Base-by-base conservation (phyloP, 192 early-diverging fungal genomes). In the Podila epicladia region DNA sequence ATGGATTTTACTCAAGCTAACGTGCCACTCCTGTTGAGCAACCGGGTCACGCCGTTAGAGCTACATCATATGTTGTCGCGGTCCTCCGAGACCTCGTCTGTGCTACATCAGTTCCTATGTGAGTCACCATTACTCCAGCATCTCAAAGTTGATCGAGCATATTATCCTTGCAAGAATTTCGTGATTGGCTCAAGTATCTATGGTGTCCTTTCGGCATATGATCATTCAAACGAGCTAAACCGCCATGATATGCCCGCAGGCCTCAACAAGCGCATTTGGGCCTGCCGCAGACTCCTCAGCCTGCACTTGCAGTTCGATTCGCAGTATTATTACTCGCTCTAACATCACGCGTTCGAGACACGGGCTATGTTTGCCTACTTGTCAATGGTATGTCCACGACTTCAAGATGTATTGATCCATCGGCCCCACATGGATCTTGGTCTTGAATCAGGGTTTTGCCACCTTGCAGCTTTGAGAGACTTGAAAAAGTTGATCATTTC, bases 261-360 rank as follows among this genome's bases (percentile, higher is more conserved):
- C 17, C 53, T 55, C 53, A 55, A 55, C 24, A 55, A 55, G 22
- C 53, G 53, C n/a, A 55, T 55, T 26, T 55, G 53, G 53, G 53
- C 53, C 53, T 55, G 53, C 17, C 53, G 22, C 53, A 3, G 24
- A n/a, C 24, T 55, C 8, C 53, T n/a, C 53, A 55, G 22, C 0
- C 53, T 55, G n/a, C 24, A n/a, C 20, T 55, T 55, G 20, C 53
- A 55, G n/a, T 24, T 55, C 8, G 53, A n/a, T 9, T 24, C 53
- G 24, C 53, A 11, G n/a, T 24, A 55, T 5, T 32, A 32, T 22
- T 0, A n/a, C 53, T n/a, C 53, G 6, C 4, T 55, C 53, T 6
- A 22, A 24, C 53, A 55, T 0, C 5, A 24, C 22, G 20, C n/a
- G 17, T 55, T 55, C 53, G 22, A 22, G 53, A 55, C 24, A n/a